Conservation (phyloP, 1,139 yeast species). For the Debaryomyces robertsiae region DNA sequence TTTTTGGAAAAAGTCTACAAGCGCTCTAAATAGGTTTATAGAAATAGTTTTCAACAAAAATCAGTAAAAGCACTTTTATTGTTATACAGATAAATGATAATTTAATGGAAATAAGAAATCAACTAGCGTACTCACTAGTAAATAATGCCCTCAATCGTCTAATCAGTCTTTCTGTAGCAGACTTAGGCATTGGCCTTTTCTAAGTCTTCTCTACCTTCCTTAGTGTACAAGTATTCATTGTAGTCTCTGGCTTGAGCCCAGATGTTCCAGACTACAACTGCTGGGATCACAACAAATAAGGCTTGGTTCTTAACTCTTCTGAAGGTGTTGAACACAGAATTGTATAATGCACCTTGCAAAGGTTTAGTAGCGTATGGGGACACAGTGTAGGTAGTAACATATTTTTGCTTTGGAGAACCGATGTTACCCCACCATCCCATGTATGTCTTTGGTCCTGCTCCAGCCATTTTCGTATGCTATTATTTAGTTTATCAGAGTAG, state of each 20-base stretch:
- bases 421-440: conserved; percentile 98
- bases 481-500: conserved; percentile 5
- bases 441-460: conserved; percentile 74
- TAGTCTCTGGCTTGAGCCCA: conserved; percentile 89
- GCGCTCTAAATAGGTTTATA: conserved; percentile 68
- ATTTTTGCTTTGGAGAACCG: conserved; percentile 87
- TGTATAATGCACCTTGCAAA: conserved; percentile 81
- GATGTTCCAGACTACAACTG: conserved; percentile 76
- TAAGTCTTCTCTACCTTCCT: conserved; percentile 95
- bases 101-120: conserved; percentile 5
- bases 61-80: conserved; percentile 7
- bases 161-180: not conserved
- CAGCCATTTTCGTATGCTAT: conserved; percentile 49
- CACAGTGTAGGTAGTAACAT: conserved; percentile 81
- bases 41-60: conserved; percentile 2
- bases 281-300: conserved; percentile 78
- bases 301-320: conserved; percentile 92
- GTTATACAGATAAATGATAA: conserved; percentile 7
- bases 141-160: conserved; percentile 3
- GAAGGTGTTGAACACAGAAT: conserved; percentile 88
- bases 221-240: conserved; percentile 94
- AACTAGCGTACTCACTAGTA: not conserved
- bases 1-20: conserved; percentile 92
- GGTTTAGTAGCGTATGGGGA: conserved; percentile 95
- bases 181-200: conserved; percentile 71